Evolutionary conservation across 148 eudicot genomes (phyloP).

Genomic region (Mesembryanthemum crystallinum): DNA sequence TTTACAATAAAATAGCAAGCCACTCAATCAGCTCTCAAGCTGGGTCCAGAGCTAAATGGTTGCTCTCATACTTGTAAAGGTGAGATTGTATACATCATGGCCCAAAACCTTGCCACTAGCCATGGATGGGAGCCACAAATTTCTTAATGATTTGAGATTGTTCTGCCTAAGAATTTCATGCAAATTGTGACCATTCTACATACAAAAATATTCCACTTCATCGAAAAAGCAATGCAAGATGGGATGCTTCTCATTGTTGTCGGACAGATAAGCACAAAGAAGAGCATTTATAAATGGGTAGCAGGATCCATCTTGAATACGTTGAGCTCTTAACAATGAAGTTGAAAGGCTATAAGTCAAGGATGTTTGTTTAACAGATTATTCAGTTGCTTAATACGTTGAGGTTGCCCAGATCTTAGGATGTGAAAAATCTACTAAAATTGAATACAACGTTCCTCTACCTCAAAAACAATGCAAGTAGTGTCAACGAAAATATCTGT

Average conservation of each 20-base stretch:
- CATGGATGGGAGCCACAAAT: not conserved
- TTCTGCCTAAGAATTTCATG: not conserved
- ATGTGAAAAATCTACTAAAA: not conserved
- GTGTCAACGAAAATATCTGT: not conserved
- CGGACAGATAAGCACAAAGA: not conserved
- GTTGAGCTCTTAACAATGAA: not conserved
- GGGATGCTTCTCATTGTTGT: not conserved
- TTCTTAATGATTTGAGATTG: not conserved
- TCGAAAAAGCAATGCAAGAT: not conserved
- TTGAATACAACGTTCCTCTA: not conserved
- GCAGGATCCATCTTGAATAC: not conserved
- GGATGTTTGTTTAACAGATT: not conserved
- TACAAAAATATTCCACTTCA: not conserved
- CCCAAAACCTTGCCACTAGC: too few species aligned
- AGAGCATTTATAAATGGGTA: not conserved
- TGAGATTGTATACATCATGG: too few species aligned
- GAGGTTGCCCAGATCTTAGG: not conserved
- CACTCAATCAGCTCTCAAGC: too few species aligned
- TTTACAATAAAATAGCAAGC: too few species aligned
- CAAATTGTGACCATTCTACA: not conserved
- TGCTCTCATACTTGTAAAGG: too few species aligned
- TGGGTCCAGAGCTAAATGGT: too few species aligned
- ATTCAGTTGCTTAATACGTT: not conserved
- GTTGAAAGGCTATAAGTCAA: not conserved
- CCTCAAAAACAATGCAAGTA: not conserved